Base-by-base conservation (phyloP, 371 early-diverging fungal genomes). In the Mucor indicus region DNA sequence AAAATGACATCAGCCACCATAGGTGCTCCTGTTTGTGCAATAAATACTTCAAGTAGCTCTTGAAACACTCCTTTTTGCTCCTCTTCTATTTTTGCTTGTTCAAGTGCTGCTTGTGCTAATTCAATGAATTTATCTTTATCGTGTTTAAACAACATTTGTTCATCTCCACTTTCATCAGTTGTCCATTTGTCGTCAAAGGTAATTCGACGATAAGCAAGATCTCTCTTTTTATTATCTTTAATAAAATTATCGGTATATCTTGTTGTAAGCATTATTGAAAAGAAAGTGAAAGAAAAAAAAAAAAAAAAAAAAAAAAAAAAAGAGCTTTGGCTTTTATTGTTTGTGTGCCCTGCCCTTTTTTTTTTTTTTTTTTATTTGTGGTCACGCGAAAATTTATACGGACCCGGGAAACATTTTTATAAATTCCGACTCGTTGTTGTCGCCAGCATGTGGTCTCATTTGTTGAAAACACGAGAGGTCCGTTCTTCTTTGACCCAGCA, bases 91-190 rank as follows among this genome's bases (percentile, higher is more conserved):
- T 53, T 50, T 1, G 58, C 69, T 38, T 69, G 60, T 44, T 69
- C 69, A 19, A 69, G 38, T 17, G 69, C 69, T 32, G 69, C 69
- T 37, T 64, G 62, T 8, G 65, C 65, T 19, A 69, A 37, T 27
- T 69, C 65, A 24, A 65, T 64, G 30, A 69, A 64, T 7, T 41
- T 49, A 33, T 69, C 69, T 24, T 54, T 69, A 44, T 50, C 50
- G 10, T 55, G 32, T 4, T 36, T 36, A 3, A 17, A 13, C 27
- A 36, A 27, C 13, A 10, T n/a, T 13, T 32, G 38, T 36, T 59
- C 59, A 44, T 59, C 58, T 19, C 48, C 49, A 38, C 53, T 58
- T 35, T 51, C 51, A 37, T 57, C 57, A 37, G 57, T 48, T 29
- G 55, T 45, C 56, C 56, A 55, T 29, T 37, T 49, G 41, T 57